Evolutionary conservation across 73 alveolate genomes (phyloP), one percentile per base, ranked within the genome.

Genomic region (Paraurostyla sp.): DNA sequence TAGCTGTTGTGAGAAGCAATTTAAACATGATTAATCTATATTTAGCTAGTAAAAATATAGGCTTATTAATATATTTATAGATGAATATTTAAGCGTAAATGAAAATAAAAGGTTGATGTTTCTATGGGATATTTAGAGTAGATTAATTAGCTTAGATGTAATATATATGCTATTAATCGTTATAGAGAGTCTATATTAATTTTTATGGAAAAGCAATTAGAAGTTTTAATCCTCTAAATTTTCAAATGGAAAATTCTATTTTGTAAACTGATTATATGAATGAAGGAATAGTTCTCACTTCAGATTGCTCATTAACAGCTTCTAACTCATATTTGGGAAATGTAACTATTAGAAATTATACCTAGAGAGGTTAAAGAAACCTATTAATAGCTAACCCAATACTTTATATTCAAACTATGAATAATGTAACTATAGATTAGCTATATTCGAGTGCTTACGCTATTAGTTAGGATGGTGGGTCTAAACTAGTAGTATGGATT

Each of bases 221-320:
- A 65, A 65, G 82, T 40, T 18, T 35, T n/a, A 65, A 25, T 25
- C 82, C 82, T 2, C 35, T 65, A 0, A 65, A 65, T 65, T 16
- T 65, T 18, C 9, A 35, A 35, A 22, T 65, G 54, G 16, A 2
- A 38, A 65, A 65, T 40, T 38, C 50, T 38, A 38, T 36, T 0
- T 13, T 65, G 16, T 38, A 13, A 13, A 65, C 82, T 36, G 82
- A 65, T 2, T 65, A 15, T 16, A 33, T 65, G 9, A 65, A 65
- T 38, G 82, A 65, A 65, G 82, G 82, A 2, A 38, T 65, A 3
- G 16, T 65, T 36, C 25, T 65, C 1, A 65, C 58, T 7, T 65
- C 82, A 11, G 82, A 65, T 35, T 65, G 82, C 38, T 6, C 82
- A 6, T 16, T 65, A 1, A 33, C 6, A 22, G 1, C 36, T 18